A percentile compares a stretch with the other conserved stretches of the same genome.
phyloP scores from a whole-genome alignment of 2,329 filamentous ascomycete species.

The Trichoderma sp. region DNA sequence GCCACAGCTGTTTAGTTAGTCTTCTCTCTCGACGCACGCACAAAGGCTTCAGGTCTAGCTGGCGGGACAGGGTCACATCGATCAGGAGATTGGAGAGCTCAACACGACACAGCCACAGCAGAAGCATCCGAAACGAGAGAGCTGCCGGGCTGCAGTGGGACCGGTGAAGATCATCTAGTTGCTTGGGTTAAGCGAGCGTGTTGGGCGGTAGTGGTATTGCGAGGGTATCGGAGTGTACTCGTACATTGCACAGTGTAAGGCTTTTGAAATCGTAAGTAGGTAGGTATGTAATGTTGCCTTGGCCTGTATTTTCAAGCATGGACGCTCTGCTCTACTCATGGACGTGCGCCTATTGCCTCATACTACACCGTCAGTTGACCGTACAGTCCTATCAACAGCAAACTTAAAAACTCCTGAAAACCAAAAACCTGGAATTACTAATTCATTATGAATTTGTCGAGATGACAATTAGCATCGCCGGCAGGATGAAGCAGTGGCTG shows the following conservation, averaged over 20 bases:
- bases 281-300: not conserved
- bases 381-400: not conserved
- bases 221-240: not conserved
- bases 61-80: not conserved
- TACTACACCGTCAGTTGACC: not conserved
- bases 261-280: not conserved
- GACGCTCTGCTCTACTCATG: not conserved
- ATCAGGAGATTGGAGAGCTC: not conserved
- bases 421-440: not conserved
- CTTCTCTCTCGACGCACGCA: not conserved
- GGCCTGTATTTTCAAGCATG: not conserved
- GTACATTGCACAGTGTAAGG: not conserved
- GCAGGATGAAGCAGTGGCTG: not conserved
- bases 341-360: not conserved
- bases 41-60: not conserved
- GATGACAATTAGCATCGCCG: not conserved
- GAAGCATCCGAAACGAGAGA: constrained; percentile 4
- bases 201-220: not conserved
- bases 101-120: not conserved
- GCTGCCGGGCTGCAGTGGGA: constrained; percentile 8
- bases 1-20: not conserved
- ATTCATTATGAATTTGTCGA: not conserved
- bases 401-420: not conserved
- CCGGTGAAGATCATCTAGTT: constrained; percentile 11
- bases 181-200: constrained; percentile 8